A percentile compares a stretch with the other conserved stretches of the same genome.
phyloP scores from a whole-genome alignment of 2,329 filamentous ascomycete genomes.

The Aureobasidium sp. region DNA sequence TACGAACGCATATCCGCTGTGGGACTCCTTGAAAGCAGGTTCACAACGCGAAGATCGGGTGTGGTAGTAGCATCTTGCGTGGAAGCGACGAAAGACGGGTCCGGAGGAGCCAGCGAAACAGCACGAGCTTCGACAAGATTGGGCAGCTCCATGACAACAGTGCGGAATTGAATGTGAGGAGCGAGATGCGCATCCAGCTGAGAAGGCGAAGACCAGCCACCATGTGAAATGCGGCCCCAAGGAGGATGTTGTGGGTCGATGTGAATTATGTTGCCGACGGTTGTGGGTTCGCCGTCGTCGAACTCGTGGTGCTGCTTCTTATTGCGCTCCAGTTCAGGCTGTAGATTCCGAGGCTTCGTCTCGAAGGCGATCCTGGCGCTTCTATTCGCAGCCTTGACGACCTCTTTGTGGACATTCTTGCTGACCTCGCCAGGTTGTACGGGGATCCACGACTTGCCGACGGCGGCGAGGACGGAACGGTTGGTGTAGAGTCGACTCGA shows the following conservation, averaged over 20 bases:
- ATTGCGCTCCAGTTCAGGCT: slow-evolving; percentile 27
- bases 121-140: slow-evolving; percentile 89
- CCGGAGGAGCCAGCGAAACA: slow-evolving; percentile 66
- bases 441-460: slow-evolving; percentile 81
- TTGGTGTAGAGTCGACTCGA: slow-evolving; percentile 79
- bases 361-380: slow-evolving; percentile 78
- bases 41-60: slow-evolving; percentile 60
- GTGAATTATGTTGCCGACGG: slow-evolving; percentile 17
- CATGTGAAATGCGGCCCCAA: slow-evolving; percentile 81
- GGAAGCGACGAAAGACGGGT: slow-evolving; percentile 36
- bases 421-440: slow-evolving; percentile 77
- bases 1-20: slow-evolving; percentile 75
- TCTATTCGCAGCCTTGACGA: slow-evolving; percentile 61
- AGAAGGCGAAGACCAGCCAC: slow-evolving; percentile 79
- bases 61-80: slow-evolving; percentile 28
- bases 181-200: slow-evolving; percentile 51
- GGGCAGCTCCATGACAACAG: slow-evolving; percentile 74
- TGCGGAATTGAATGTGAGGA: slow-evolving; percentile 70
- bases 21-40: slow-evolving; percentile 60
- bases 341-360: slow-evolving; percentile 57
- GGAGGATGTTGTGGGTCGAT: slow-evolving; percentile 33
- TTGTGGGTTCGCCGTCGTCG: slow-evolving; percentile 17
- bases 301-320: not conserved
- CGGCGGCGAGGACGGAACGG: slow-evolving; percentile 65
- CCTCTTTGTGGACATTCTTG: slow-evolving; percentile 64